Evolutionary conservation across 2,329 filamentous ascomycete species (phyloP).

Genomic region (Fusarium graminum): DNA sequence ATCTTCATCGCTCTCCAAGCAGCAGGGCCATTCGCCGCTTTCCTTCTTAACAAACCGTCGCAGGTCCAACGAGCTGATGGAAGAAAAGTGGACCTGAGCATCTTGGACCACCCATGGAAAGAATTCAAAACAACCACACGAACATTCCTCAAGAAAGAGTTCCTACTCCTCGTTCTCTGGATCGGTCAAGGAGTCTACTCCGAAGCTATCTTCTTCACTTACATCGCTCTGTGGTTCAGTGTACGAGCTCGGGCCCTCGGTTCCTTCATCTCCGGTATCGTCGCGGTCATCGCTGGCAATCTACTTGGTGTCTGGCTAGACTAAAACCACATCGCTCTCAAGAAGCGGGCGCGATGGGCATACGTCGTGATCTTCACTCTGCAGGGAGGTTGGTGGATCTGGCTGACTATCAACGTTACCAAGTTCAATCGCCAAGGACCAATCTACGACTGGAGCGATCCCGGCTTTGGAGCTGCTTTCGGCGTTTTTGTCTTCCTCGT

Average conservation of each 20-base stretch:
- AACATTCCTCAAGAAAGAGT: constrained; percentile 70
- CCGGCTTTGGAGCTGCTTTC: constrained; percentile 73
- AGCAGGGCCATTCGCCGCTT: constrained; percentile 68
- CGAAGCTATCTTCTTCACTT: constrained; percentile 69
- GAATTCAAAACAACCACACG: constrained; percentile 70
- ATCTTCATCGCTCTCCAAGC: constrained; percentile 77
- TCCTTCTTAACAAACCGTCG: constrained; percentile 69
- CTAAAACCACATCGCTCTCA: constrained; percentile 63
- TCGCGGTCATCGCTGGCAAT: constrained; percentile 73
- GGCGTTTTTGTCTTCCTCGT: constrained; percentile 74
- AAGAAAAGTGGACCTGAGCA: constrained; percentile 66
- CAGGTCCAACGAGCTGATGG: constrained; percentile 74
- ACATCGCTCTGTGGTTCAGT: constrained; percentile 69
- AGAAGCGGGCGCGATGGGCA: constrained; percentile 63
- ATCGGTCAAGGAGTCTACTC: constrained; percentile 75
- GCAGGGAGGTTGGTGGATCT: constrained; percentile 77
- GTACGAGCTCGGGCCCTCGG: constrained; percentile 72
- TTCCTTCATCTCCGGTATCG: constrained; percentile 74
- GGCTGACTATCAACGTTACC: constrained; percentile 73
- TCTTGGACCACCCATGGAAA: constrained; percentile 64
- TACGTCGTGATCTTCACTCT: constrained; percentile 65
- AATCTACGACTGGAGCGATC: constrained; percentile 72
- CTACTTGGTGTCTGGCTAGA: constrained; percentile 73
- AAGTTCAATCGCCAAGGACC: constrained; percentile 67
- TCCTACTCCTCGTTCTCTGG: constrained; percentile 71